Base-by-base conservation (phyloP, 176 grass and related monocot genomes). In the Eragrostis curvula region DNA sequence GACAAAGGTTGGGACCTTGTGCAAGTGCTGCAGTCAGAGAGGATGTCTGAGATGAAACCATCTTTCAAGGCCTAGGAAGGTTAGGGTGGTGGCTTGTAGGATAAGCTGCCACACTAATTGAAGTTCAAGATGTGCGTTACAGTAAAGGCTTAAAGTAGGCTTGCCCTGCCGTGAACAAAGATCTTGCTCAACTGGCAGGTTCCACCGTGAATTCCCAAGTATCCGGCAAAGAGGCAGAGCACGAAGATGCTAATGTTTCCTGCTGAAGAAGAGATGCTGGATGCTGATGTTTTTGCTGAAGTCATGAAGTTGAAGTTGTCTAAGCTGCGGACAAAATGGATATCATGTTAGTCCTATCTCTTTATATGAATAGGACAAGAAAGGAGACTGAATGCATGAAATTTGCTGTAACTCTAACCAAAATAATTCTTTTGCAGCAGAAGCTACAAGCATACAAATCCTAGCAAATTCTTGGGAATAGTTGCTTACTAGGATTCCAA, bases 1-100 rank as follows among this genome's bases (percentile, higher is more conserved):
- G 73, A 17, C 86, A 71, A 66, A 85, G 66, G 79, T 89, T 85
- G 24, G 83, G 73, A 7, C 40, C 75, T 36, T 89, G 75, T 46
- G 79, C 73, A 20, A 77, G 57, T 28, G 51, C 58, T 73, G 66
- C 68, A 61, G 88, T 70, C 27, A 98, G 71, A 73, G 70, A 70
- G 17, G 88, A 80, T 60, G 76, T 66, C 73, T 91, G 55, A 64
- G 92, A 84, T 61, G 84, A 93, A 83, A 93, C 90, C 96, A 98
- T 98, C 25, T 90, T n/a, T 79, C 70, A 79, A 85, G 67, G 18
- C 58, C 67, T 36, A 77, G 49, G 60, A 48, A 60, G 70, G 78
- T n/a, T n/a, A n/a, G n/a, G n/a, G n/a, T n/a, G n/a, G n/a, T n/a
- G n/a, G n/a, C 72, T 64, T 27, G 14, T 43, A 80, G 36, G 44